Evolutionary conservation across 2,329 filamentous ascomycete genomes (phyloP).

Genomic region (Huntiella decipiens): DNA sequence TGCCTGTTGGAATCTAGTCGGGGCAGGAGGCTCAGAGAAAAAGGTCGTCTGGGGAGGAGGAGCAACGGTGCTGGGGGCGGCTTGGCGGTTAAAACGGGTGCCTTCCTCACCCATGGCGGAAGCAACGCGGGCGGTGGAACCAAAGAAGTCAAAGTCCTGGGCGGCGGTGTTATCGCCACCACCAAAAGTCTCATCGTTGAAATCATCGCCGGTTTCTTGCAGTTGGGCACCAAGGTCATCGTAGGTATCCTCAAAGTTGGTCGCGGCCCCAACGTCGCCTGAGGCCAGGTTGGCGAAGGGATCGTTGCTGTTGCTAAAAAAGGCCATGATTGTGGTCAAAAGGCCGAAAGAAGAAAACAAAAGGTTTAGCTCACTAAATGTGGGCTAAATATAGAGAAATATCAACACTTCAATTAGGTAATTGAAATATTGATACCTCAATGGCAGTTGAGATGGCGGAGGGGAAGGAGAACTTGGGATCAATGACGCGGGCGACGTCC

Average conservation of each 20-base stretch:
- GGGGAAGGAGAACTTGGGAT: no score
- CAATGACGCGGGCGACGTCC: no score
- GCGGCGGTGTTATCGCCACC: slow-evolving; percentile 39
- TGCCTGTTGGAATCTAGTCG: slow-evolving; percentile 11
- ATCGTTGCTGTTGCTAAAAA: slow-evolving; percentile 76
- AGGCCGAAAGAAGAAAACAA: no score
- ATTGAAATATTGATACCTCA: no score
- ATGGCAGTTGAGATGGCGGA: no score
- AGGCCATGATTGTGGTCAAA: slow-evolving; percentile 47
- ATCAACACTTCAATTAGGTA: no score
- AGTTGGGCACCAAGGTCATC: slow-evolving; percentile 84
- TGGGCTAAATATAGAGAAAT: no score
- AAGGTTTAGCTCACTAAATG: no score
- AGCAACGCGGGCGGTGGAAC: slow-evolving; percentile 72
- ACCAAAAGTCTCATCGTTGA: slow-evolving; percentile 93
- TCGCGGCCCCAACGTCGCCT: slow-evolving; percentile 36
- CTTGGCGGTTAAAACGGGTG: slow-evolving; percentile 59
- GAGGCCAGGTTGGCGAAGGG: slow-evolving; percentile 66
- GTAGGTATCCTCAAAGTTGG: slow-evolving; percentile 92
- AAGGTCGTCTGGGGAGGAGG: slow-evolving; percentile 14
- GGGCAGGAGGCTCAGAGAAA: slow-evolving; percentile 10
- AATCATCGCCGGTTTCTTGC: slow-evolving; percentile 77
- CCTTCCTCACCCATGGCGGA: slow-evolving; percentile 83
- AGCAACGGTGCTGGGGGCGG: slow-evolving; percentile 23
- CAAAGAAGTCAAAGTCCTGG: slow-evolving; percentile 95